Conservation (phyloP, 2,329 filamentous ascomycete genomes). For the Ophiostoma sp. region DNA sequence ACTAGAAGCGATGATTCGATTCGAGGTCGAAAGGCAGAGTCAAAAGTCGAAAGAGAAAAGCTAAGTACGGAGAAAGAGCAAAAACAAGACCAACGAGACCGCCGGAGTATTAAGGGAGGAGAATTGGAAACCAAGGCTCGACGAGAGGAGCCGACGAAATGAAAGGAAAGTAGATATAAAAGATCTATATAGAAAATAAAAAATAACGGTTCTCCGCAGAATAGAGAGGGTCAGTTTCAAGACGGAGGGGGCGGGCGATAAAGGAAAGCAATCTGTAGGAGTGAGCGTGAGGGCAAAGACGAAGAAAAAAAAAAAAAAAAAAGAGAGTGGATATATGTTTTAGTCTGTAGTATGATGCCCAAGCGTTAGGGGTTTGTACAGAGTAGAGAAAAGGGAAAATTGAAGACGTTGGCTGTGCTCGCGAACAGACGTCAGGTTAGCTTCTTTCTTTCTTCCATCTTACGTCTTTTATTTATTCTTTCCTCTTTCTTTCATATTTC, state of each 20-base stretch:
- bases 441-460: neutral
- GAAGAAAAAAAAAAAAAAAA: neutral
- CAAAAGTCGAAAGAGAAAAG: neutral
- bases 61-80: neutral
- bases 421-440: neutral
- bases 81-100: neutral
- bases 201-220: neutral
- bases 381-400: neutral
- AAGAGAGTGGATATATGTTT: neutral
- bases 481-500: neutral
- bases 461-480: neutral
- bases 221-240: conserved; percentile 12
- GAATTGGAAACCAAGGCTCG: neutral
- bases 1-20: neutral
- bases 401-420: neutral
- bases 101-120: neutral
- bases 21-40: neutral
- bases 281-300: neutral
- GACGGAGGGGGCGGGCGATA: conserved; percentile 6
- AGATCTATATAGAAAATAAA: too few relatives aligned
- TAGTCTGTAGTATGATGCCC: conserved; percentile 8
- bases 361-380: neutral
- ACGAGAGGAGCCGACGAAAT: neutral
- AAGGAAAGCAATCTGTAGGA: neutral
- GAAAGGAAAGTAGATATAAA: neutral